Evolutionary conservation across 164 flowering plant species (phyloP).

Genomic region (Vitis amurensis): DNA sequence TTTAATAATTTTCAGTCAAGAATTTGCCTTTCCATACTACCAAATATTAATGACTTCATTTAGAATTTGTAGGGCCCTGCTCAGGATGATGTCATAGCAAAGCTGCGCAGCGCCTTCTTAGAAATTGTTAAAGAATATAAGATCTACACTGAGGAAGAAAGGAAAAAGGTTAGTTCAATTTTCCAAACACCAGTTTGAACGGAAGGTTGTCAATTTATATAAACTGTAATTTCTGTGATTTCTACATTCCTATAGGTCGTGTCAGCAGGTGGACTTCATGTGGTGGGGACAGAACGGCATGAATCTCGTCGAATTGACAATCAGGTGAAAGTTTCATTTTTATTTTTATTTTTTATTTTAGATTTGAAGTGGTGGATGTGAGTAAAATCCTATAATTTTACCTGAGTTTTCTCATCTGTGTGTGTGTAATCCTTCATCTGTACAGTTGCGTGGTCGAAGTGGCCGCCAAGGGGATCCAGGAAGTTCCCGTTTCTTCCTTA

Average conservation of each 20-base stretch:
- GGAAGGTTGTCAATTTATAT: slow-evolving; percentile 1
- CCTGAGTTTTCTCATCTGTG: no score
- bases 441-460: slow-evolving; percentile 93
- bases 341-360: no score
- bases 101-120: slow-evolving; percentile 66
- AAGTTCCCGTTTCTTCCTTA: slow-evolving; percentile 92
- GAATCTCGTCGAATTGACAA: slow-evolving; percentile 98
- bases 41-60: not conserved
- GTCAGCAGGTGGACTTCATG: slow-evolving; percentile 96
- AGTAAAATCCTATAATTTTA: no score
- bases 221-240: slow-evolving; percentile 9
- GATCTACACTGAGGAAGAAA: slow-evolving; percentile 79
- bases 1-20: not conserved
- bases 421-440: slow-evolving; percentile 9
- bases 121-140: slow-evolving; percentile 77
- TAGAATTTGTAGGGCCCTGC: slow-evolving; percentile 68
- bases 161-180: slow-evolving; percentile 56
- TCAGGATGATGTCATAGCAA: slow-evolving; percentile 82
- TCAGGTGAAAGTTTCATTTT: slow-evolving; percentile 55
- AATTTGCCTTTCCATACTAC: not conserved
- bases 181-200: not conserved
- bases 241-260: slow-evolving; percentile 59
- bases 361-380: no score
- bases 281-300: slow-evolving; percentile 97
- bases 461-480: slow-evolving; percentile 99